phyloP scores from a whole-genome alignment of 2,329 filamentous ascomycete genomes.

The Hypoxylon sp. region DNA sequence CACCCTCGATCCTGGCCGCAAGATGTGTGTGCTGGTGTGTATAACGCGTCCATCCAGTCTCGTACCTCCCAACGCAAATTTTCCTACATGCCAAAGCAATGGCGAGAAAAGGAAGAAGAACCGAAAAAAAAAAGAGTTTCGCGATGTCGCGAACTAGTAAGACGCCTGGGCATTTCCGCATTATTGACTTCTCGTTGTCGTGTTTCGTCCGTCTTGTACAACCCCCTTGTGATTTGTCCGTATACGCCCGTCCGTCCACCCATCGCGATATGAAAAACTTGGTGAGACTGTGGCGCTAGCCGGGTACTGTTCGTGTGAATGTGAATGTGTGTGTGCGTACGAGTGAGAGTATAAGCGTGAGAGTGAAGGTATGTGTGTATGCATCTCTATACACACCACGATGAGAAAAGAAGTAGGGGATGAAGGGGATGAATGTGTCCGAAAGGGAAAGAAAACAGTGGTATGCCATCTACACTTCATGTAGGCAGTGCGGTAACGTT shows the following conservation, averaged over 20 bases:
- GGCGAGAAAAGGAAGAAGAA: constrained; percentile 1
- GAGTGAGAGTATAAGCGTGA: too few species aligned
- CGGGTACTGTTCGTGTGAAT: constrained; percentile 35
- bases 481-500: background rate
- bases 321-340: too few species aligned
- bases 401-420: background rate
- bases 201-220: constrained; percentile 18
- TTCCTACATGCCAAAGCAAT: constrained; percentile 4
- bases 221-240: constrained; percentile 1
- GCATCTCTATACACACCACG: constrained; percentile 11
- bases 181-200: constrained; percentile 15
- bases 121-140: background rate
- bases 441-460: background rate
- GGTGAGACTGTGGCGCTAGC: constrained; percentile 31
- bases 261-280: constrained; percentile 21
- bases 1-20: background rate
- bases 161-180: constrained; percentile 24
- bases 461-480: constrained; percentile 1
- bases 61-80: background rate
- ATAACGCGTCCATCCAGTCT: background rate
- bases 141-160: constrained; percentile 18
- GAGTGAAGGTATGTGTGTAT: too few species aligned
- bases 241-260: constrained; percentile 17
- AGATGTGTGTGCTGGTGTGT: too few species aligned
- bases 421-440: background rate